phyloP scores from a whole-genome alignment of 331 rosid species.

The Saraca asoca region DNA sequence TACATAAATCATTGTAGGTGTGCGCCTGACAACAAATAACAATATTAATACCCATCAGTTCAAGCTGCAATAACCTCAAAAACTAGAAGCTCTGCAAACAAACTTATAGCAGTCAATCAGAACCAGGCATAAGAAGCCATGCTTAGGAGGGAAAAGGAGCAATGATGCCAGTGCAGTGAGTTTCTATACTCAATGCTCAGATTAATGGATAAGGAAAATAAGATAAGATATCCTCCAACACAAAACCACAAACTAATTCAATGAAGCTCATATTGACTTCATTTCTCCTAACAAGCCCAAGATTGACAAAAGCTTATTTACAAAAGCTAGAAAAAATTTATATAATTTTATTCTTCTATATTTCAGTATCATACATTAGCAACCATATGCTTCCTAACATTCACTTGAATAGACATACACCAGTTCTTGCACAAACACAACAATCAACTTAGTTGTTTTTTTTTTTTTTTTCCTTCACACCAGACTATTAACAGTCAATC shows the following conservation, averaged over 20 bases:
- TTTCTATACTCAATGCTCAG: constrained; percentile 26
- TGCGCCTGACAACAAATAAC: constrained; percentile 65
- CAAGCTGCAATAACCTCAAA: constrained; percentile 32
- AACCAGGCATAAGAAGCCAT: constrained; percentile 28
- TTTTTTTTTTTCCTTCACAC: no score
- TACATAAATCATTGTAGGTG: constrained; percentile 84
- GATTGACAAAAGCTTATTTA: neutral
- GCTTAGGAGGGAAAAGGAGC: constrained; percentile 2
- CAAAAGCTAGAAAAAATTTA: neutral
- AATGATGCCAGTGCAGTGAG: constrained; percentile 1
- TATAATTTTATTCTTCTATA: neutral
- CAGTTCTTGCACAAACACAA: neutral
- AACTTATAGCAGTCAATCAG: constrained; percentile 21
- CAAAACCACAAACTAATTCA: neutral
- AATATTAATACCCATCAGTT: constrained; percentile 36
- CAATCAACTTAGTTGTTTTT: neutral
- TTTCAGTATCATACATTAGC: neutral
- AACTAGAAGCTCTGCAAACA: constrained; percentile 31
- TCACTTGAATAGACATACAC: neutral
- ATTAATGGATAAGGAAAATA: constrained; percentile 2
- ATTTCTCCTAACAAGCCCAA: neutral
- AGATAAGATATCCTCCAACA: neutral
- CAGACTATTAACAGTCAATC: neutral
- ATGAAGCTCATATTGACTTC: neutral
- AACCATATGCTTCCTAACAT: neutral